Conservation (phyloP, 768 basidiomycete genomes). For the Termitomyces sp. region DNA sequence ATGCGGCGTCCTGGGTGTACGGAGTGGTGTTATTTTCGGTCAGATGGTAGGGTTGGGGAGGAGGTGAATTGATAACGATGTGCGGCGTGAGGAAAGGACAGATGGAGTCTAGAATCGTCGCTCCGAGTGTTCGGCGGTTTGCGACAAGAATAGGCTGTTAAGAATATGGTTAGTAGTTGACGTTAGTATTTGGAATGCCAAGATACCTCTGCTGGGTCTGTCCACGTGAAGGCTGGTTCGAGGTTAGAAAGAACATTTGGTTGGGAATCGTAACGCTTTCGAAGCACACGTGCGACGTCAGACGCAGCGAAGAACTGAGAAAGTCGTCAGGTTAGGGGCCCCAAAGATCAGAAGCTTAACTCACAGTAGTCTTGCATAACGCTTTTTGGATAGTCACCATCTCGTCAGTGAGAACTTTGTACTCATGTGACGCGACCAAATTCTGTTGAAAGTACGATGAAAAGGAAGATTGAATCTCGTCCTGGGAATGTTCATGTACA, state of each 20-base stretch:
- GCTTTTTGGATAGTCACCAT: constrained; percentile 35
- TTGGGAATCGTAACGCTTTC: constrained; percentile 36
- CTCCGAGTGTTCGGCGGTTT: constrained; percentile 23
- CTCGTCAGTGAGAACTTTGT: constrained; percentile 30
- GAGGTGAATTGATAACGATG: constrained; percentile 41
- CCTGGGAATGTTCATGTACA: constrained; percentile 21
- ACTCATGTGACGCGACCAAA: constrained; percentile 21
- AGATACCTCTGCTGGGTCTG: constrained; percentile 51
- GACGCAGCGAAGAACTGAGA: constrained; percentile 42
- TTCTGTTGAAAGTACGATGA: constrained; percentile 7
- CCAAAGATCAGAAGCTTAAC: constrained; percentile 17
- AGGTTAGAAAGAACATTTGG: constrained; percentile 27
- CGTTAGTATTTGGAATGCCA: not conserved
- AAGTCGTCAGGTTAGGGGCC: constrained; percentile 8
- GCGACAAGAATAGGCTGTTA: constrained; percentile 29
- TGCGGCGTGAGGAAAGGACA: constrained; percentile 43
- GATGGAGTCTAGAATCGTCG: constrained; percentile 42
- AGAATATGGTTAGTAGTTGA: not conserved
- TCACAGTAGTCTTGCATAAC: constrained; percentile 37
- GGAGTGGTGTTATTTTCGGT: constrained; percentile 33
- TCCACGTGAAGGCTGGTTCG: constrained; percentile 46
- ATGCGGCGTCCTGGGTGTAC: constrained; percentile 35
- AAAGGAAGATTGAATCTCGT: not conserved
- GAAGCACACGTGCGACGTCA: constrained; percentile 32
- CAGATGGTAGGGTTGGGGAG: constrained; percentile 39